Base-by-base conservation (phyloP, 768 basidiomycete genomes). In the Trametes cingulata region DNA sequence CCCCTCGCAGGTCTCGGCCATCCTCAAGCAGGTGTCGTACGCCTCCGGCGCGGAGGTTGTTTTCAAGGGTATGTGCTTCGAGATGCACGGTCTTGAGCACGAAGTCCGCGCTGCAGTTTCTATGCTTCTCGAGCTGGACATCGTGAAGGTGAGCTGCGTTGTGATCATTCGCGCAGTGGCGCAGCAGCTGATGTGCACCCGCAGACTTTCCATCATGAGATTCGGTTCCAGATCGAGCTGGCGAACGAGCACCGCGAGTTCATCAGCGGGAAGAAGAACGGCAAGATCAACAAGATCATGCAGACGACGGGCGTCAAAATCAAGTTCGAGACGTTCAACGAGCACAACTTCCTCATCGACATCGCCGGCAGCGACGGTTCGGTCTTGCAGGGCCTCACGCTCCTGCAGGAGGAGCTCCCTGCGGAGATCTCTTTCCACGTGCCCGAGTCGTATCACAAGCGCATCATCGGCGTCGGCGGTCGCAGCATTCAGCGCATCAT, bases 281-380 rank as follows among this genome's bases (percentile, higher is more conserved):
- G 96, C 58, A 99, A 99, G 77, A 93, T 98, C 74, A 98, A 98
- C 80, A 98, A 98, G 79, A 97, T 98, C 73, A 98, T 98, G 93
- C 95, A 98, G 74, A 89, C 87, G 13, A 91, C 95, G 29, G 92
- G 91, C 67, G 95, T 95, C 72, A 96, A 97, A 78, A 97, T 99
- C 81, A 97, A 97, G 76, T 98, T 98, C 63, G 96, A 98, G 79
- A 96, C 95, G 6, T 92, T 96, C 78, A 97, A 95, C 71, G 94
- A 96, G 71, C 86, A 94, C 73, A 94, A 95, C 73, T 95, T 95
- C 77, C 82, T 95, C 68, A 93, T 96, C 68, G 94, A 96, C 74
- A 85, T 96, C 65, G 84, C 92, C 39, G 91, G 93, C 25, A 86
- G 85, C 64, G 91, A 95, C 70, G 80, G 75, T n/a, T 89, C 88